Conservation (phyloP, 441 rosid genomes). For the Populus tomentosa region DNA sequence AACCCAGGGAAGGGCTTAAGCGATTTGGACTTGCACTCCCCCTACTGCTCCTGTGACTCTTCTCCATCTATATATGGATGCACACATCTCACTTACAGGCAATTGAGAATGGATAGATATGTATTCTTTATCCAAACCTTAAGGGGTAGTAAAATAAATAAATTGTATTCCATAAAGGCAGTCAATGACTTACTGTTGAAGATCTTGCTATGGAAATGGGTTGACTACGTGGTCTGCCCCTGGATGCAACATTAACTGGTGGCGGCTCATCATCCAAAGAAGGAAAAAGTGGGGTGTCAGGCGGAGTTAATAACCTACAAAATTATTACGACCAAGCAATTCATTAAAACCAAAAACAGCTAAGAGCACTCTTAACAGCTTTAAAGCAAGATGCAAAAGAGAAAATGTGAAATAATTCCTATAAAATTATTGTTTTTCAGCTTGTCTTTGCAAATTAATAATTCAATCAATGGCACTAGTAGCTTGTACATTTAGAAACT, state of each 20-base stretch:
- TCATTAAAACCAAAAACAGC: constrained; percentile 28
- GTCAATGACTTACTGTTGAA: constrained; percentile 64
- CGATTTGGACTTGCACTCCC: constrained; percentile 99
- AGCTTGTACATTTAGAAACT: not conserved
- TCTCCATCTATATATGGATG: constrained; percentile 72
- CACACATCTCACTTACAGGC: constrained; percentile 7
- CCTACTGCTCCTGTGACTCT: constrained; percentile 83
- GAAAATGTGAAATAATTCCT: not conserved
- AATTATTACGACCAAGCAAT: constrained; percentile 29
- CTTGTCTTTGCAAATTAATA: not conserved
- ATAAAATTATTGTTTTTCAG: not conserved
- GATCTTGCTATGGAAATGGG: constrained; percentile 90
- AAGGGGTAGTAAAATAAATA: not conserved
- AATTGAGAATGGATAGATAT: not conserved
- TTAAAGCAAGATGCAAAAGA: constrained; percentile 13
- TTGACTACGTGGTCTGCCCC: constrained; percentile 92
- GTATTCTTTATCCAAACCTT: not conserved
- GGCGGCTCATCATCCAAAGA: constrained; percentile 86
- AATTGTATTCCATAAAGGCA: constrained; percentile 9
- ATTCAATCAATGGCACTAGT: not conserved
- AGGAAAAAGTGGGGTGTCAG: constrained; percentile 95
- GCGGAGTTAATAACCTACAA: constrained; percentile 95
- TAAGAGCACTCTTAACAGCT: constrained; percentile 8
- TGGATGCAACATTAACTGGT: constrained; percentile 43
- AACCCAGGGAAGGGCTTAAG: constrained; percentile 85